phyloP scores from a whole-genome alignment of 2,329 filamentous ascomycete genomes.

The Venturiaceae sp. region DNA sequence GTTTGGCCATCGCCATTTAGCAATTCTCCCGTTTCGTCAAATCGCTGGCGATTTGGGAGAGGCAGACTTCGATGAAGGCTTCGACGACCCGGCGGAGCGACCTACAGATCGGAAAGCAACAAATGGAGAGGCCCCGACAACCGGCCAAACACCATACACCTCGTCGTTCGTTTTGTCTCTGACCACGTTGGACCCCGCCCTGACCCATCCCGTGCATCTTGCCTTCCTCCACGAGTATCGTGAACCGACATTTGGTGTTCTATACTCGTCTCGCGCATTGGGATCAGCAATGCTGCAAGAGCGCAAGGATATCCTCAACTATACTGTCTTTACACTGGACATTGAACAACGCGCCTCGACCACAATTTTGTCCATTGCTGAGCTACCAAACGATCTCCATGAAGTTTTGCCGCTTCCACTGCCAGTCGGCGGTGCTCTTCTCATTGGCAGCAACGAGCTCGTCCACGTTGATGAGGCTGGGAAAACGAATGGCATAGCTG shows the following conservation, averaged over 20 bases:
- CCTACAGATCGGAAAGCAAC: slow-evolving; percentile 19
- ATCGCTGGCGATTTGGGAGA: slow-evolving; percentile 80
- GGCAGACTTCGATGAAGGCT: slow-evolving; percentile 79
- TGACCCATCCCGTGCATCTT: slow-evolving; percentile 84
- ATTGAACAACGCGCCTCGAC: slow-evolving; percentile 89
- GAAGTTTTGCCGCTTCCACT: slow-evolving; percentile 72
- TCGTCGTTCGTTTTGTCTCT: slow-evolving; percentile 90
- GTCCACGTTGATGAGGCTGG: slow-evolving; percentile 95
- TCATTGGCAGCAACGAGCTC: slow-evolving; percentile 81
- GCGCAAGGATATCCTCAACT: slow-evolving; percentile 75
- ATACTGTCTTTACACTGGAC: slow-evolving; percentile 92
- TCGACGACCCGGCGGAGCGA: slow-evolving; percentile 46
- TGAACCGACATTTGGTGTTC: slow-evolving; percentile 91
- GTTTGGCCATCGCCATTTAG: slow-evolving; percentile 80
- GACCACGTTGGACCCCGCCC: slow-evolving; percentile 74
- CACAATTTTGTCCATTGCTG: slow-evolving; percentile 75
- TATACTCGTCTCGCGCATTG: slow-evolving; percentile 65
- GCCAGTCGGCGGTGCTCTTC: slow-evolving; percentile 78
- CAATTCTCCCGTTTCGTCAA: slow-evolving; percentile 88
- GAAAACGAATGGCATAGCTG: slow-evolving; percentile 82
- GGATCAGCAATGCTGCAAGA: slow-evolving; percentile 66
- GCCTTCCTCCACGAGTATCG: slow-evolving; percentile 94
- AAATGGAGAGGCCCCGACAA: slow-evolving; percentile 23
- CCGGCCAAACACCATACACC: slow-evolving; percentile 60
- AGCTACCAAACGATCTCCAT: slow-evolving; percentile 79